Percentiles rank a stretch among this genome's conserved stretches.
These are phyloP conservation scores for Heliosperma pusillum DNA, from an alignment of 148 eudicot species.

Conservation along the genomic window DNA sequence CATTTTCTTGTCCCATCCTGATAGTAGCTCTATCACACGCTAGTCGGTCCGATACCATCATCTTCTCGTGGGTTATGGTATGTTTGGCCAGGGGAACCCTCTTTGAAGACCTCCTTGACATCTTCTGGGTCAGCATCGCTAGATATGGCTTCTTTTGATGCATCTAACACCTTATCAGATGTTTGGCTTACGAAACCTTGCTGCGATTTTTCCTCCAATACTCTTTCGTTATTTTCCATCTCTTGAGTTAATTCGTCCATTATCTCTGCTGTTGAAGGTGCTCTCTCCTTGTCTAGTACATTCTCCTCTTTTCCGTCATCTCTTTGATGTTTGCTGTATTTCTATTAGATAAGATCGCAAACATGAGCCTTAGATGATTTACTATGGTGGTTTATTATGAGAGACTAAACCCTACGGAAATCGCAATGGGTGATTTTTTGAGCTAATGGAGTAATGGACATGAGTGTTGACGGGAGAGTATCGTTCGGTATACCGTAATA, in stretches of 20 bases:
- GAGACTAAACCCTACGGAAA: too few relatives aligned
- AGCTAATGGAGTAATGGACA: too few relatives aligned
- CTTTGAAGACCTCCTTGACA: slow-evolving; percentile 21
- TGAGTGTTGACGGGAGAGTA: too few relatives aligned
- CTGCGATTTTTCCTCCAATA: slow-evolving; percentile 27
- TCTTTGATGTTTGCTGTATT: slow-evolving; percentile 26
- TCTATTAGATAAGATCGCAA: slow-evolving; percentile 18
- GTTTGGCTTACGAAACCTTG: slow-evolving; percentile 37
- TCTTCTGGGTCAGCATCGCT: neutral
- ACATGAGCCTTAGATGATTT: neutral
- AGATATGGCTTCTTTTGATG: slow-evolving; percentile 6
- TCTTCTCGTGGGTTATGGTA: slow-evolving; percentile 25
- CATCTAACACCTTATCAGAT: slow-evolving; percentile 22
- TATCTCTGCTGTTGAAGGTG: slow-evolving; percentile 40
- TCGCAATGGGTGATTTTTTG: too few relatives aligned
- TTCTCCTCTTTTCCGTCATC: slow-evolving; percentile 5
- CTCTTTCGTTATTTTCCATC: slow-evolving; percentile 32
- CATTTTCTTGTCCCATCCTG: neutral
- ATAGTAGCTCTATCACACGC: neutral
- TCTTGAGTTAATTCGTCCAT: slow-evolving; percentile 25
- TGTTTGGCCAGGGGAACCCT: slow-evolving; percentile 21
- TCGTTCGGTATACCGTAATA: too few relatives aligned
- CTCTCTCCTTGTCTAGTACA: slow-evolving; percentile 35
- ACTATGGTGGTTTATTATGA: too few relatives aligned
- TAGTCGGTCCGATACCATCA: slow-evolving; percentile 14